phyloP scores from a whole-genome alignment of 371 early-diverging fungal genomes.

The Syncephalastrum racemosum region DNA sequence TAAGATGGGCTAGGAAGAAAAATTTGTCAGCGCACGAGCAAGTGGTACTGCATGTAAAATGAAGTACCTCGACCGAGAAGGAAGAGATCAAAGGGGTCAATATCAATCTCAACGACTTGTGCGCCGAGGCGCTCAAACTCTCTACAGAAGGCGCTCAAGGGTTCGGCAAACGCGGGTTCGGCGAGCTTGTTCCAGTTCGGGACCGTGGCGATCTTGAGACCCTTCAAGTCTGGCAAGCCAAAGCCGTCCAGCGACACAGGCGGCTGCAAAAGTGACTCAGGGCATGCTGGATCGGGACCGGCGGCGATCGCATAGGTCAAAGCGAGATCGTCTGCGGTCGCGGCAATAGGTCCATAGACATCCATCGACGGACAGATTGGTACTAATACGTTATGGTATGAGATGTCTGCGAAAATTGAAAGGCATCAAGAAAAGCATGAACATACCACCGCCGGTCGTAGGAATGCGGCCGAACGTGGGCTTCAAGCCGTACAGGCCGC shows the following conservation, averaged over 20 bases:
- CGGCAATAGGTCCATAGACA: slow-evolving; percentile 62
- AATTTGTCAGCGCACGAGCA: not conserved
- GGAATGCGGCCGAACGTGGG: slow-evolving; percentile 68
- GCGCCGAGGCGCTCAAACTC: slow-evolving; percentile 55
- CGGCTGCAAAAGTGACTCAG: slow-evolving; percentile 17
- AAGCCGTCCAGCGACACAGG: slow-evolving; percentile 26
- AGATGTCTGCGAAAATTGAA: slow-evolving; percentile 16
- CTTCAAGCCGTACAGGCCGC: slow-evolving; percentile 75
- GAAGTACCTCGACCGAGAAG: slow-evolving; percentile 30
- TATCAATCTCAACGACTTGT: slow-evolving; percentile 57
- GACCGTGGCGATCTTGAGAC: slow-evolving; percentile 26
- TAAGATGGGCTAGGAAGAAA: slow-evolving; percentile 54
- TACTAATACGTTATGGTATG: slow-evolving; percentile 16
- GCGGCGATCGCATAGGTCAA: slow-evolving; percentile 61
- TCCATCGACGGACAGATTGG: slow-evolving; percentile 51
- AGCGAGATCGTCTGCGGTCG: slow-evolving; percentile 59
- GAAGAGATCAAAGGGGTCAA: slow-evolving; percentile 57
- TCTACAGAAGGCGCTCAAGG: slow-evolving; percentile 41
- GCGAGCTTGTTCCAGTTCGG: slow-evolving; percentile 22
- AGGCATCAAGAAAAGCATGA: slow-evolving; percentile 15
- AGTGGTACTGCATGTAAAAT: not conserved
- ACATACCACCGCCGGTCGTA: slow-evolving; percentile 46
- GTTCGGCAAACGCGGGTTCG: slow-evolving; percentile 44
- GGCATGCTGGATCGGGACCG: slow-evolving; percentile 46
- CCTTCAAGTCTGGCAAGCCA: slow-evolving; percentile 19